Evolutionary conservation across 345 rosid species (phyloP), one percentile per base, ranked within the genome.

Genomic region (Eutrema yunnanense): DNA sequence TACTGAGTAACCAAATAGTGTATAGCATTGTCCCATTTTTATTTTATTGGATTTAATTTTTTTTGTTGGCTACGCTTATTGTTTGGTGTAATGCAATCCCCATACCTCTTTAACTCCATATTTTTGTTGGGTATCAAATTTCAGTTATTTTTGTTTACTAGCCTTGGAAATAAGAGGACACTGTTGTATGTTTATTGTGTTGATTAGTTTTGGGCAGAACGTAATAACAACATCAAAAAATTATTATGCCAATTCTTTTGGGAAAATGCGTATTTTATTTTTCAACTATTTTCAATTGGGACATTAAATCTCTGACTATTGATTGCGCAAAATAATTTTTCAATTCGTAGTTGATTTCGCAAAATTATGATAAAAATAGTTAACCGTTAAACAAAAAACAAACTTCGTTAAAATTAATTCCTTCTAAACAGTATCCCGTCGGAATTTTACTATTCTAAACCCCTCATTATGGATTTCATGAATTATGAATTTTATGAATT

Each of bases 1-100:
- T 67, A 75, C 69, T 1, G 89, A 83, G 67, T 85, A 82, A 83
- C n/a, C 53, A 58, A 32, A 19, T 14, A 66, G 34, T 26, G 1
- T 65, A 16, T 16, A 73, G 42, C 37, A 38, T 36, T 26, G 49
- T 63, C 29, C 41, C 50, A 51, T 26, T 46, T 44, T 58, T 27
- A 10, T 11, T 34, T 8, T 1, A 26, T 36, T 54, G 32, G 47
- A 3, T 55, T 37, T 47, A 37, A 6, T 12, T 29, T 37, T 19
- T 6, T 48, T 36, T 14, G 14, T 42, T 53, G 10, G 6, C n/a
- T 33, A 51, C 12, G 6, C 9, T 41, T 57, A 30, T 57, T 66
- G 37, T 12, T 65, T 73, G 27, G 49, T 48, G 27, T 47, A 58
- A 11, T 57, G 47, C 41, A 44, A 34, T 22, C 5, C 10, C n/a